Conservation (phyloP, 441 rosid species). For the Mallotus japonicus region DNA sequence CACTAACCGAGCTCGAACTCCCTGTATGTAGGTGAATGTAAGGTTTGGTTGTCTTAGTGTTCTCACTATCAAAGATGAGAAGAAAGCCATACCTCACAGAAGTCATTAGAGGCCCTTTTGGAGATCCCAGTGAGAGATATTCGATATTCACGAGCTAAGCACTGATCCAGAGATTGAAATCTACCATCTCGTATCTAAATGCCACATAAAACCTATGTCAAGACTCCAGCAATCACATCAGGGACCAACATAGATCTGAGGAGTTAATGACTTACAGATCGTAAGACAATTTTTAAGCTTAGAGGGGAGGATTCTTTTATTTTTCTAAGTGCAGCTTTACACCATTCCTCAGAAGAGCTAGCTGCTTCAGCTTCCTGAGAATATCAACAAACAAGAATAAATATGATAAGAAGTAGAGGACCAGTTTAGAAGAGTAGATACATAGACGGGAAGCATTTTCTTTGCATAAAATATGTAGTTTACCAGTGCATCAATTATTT, state of each 20-base stretch:
- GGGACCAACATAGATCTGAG: not conserved
- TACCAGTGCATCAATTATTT: slow-evolving; percentile 73
- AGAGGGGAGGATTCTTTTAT: slow-evolving; percentile 80
- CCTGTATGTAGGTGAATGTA: slow-evolving; percentile 39
- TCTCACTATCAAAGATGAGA: slow-evolving; percentile 6
- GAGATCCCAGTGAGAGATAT: slow-evolving; percentile 58
- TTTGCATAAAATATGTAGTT: slow-evolving; percentile 24
- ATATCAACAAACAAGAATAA: not conserved
- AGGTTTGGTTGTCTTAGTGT: not conserved
- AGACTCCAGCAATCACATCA: not conserved
- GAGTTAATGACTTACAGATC: slow-evolving; percentile 51
- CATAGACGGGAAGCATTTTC: not conserved
- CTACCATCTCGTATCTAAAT: slow-evolving; percentile 84
- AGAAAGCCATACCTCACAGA: slow-evolving; percentile 51
- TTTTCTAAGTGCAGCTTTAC: slow-evolving; percentile 49
- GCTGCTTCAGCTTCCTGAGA: slow-evolving; percentile 63
- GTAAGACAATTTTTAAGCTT: slow-evolving; percentile 79
- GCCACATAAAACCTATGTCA: slow-evolving; percentile 18
- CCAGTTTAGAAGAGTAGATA: not conserved
- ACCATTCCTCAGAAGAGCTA: slow-evolving; percentile 53
- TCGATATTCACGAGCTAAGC: slow-evolving; percentile 79
- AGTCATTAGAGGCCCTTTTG: slow-evolving; percentile 55
- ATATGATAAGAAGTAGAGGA: slow-evolving; percentile 5
- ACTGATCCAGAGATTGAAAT: slow-evolving; percentile 79
- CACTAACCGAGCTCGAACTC: slow-evolving; percentile 70